Conservation (phyloP, 345 rosid genomes). For the Gossypium australe region DNA sequence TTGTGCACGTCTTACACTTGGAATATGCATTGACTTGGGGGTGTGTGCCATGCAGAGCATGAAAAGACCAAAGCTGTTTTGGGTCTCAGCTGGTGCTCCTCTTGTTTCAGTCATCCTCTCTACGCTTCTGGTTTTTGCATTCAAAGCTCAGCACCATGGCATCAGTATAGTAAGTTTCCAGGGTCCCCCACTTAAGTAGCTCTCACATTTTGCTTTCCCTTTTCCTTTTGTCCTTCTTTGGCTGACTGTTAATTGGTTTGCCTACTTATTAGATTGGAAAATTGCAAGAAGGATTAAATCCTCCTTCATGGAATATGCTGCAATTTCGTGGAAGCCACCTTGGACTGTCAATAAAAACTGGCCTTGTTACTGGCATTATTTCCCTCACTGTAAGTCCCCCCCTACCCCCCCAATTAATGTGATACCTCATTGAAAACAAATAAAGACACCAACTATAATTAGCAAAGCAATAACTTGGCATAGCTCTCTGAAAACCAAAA, state of each 20-base stretch:
- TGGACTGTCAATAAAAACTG: conserved; percentile 71
- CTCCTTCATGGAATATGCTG: conserved; percentile 90
- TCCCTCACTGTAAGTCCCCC: conserved; percentile 73
- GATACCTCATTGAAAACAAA: not conserved
- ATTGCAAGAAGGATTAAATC: conserved; percentile 80
- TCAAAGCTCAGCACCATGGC: conserved; percentile 72
- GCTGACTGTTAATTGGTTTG: not conserved
- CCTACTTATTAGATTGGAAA: conserved; percentile 58
- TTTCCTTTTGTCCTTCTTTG: not conserved
- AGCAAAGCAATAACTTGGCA: not conserved
- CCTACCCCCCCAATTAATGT: not conserved
- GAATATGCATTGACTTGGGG: conserved; percentile 7
- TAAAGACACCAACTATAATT: not conserved
- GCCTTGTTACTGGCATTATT: conserved; percentile 78
- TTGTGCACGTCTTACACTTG: not conserved
- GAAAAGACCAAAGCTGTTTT: conserved; percentile 38
- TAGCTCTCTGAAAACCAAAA: not conserved
- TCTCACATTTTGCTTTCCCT: not conserved
- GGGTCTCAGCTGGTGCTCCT: conserved; percentile 46
- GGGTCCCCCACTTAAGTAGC: not conserved
- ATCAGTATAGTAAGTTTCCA: conserved; percentile 29
- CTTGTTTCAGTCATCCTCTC: conserved; percentile 68
- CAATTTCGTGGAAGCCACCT: conserved; percentile 66
- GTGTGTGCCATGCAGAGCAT: conserved; percentile 55
- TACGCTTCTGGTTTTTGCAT: conserved; percentile 68